These are phyloP conservation scores for Coemansia sp. DNA, from an alignment of 192 early-diverging fungal genomes.

Conservation along the genomic window DNA sequence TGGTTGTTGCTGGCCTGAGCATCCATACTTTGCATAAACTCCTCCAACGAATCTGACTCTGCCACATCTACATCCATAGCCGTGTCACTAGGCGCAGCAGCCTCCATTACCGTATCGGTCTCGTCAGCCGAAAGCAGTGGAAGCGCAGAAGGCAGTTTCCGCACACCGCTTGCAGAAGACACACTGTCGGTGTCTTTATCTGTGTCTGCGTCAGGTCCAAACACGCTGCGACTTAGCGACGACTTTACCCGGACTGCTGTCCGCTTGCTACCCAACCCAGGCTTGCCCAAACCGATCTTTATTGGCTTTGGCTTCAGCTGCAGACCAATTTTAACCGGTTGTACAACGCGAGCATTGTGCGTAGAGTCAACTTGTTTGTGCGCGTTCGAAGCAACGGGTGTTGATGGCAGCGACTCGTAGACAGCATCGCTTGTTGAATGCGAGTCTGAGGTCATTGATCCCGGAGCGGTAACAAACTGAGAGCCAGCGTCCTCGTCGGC, in stretches of 20 bases:
- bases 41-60: slow-evolving; percentile 74
- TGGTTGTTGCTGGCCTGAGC: slow-evolving; percentile 61
- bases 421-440: slow-evolving; percentile 14
- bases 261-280: slow-evolving; percentile 44
- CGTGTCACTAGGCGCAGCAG: background rate
- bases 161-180: background rate
- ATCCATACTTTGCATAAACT: slow-evolving; percentile 84
- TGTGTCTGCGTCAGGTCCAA: slow-evolving; percentile 26
- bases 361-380: background rate
- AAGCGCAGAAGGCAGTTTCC: background rate
- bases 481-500: slow-evolving; percentile 17
- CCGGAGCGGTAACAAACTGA: slow-evolving; percentile 42
- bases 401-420: slow-evolving; percentile 23
- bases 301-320: slow-evolving; percentile 2
- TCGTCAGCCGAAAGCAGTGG: background rate
- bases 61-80: slow-evolving; percentile 52
- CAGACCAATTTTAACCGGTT: background rate
- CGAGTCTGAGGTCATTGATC: slow-evolving; percentile 19
- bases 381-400: background rate
- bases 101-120: background rate
- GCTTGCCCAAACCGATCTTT: slow-evolving; percentile 21
- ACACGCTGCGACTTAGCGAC: slow-evolving; percentile 26
- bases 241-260: slow-evolving; percentile 49
- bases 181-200: background rate
- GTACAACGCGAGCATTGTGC: background rate